Percentiles rank a stretch among this genome's conserved stretches.
These are phyloP conservation scores for Taphrina sp. DNA, from an alignment of 1,139 yeast species.

Conservation along the genomic window DNA sequence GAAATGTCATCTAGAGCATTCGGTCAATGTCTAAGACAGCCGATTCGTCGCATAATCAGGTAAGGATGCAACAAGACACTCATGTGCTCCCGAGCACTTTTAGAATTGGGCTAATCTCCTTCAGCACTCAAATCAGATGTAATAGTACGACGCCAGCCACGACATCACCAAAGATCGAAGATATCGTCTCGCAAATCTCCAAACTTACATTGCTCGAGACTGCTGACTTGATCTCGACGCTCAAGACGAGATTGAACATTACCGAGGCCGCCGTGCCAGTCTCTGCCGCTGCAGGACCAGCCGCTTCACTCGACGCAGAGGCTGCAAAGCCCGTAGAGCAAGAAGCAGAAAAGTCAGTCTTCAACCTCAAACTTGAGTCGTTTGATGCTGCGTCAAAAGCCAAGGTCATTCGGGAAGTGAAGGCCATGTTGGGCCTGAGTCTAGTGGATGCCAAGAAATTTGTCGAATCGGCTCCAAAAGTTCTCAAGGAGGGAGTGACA, in stretches of 20 bases:
- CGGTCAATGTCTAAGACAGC: constrained; percentile 6
- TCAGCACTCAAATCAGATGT: constrained; percentile 11
- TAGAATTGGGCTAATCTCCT: too few relatives aligned
- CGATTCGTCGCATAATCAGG: not conserved
- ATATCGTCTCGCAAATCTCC: constrained; percentile 88
- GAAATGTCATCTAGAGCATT: constrained; percentile 16
- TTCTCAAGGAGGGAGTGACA: constrained; percentile 77
- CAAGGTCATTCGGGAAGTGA: constrained; percentile 95
- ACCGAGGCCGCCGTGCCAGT: constrained; percentile 91
- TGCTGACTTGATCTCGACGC: constrained; percentile 73
- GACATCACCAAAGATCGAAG: constrained; percentile 67
- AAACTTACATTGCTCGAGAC: constrained; percentile 88
- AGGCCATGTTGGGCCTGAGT: constrained; percentile 83
- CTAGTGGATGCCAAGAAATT: constrained; percentile 96
- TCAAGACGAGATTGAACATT: constrained; percentile 82
- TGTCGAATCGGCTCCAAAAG: constrained; percentile 96
- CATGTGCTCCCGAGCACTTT: too few relatives aligned
- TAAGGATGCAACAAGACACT: not conserved
- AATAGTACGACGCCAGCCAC: constrained; percentile 12
- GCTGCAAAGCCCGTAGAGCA: constrained; percentile 75
- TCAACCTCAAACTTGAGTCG: constrained; percentile 84
- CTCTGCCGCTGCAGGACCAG: constrained; percentile 58
- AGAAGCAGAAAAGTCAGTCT: constrained; percentile 86
- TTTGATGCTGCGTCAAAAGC: constrained; percentile 96
- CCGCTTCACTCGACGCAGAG: constrained; percentile 67